phyloP scores from a whole-genome alignment of 2,329 filamentous ascomycete genomes.

The Phoma sp. region DNA sequence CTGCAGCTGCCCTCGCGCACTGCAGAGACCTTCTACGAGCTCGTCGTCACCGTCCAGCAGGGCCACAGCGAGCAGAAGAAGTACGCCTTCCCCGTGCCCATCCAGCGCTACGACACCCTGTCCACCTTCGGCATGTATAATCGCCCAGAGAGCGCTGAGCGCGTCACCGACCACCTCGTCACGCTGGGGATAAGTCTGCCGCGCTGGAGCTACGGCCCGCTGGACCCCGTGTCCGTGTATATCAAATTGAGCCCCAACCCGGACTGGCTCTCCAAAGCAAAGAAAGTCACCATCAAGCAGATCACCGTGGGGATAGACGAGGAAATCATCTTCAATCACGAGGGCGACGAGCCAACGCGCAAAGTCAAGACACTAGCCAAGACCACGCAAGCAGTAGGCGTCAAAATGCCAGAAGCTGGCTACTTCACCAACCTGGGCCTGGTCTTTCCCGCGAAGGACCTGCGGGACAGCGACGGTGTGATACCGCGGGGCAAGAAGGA shows the following conservation, averaged over 20 bases:
- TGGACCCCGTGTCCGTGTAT: slow-evolving; percentile 94
- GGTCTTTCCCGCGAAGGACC: slow-evolving; percentile 87
- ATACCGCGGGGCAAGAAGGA: slow-evolving; percentile 82
- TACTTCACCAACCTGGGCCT: slow-evolving; percentile 92
- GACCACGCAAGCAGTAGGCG: slow-evolving; percentile 78
- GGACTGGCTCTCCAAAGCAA: slow-evolving; percentile 89
- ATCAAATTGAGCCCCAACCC: slow-evolving; percentile 92
- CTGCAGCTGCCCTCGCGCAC: slow-evolving; percentile 88
- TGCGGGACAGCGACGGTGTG: slow-evolving; percentile 85
- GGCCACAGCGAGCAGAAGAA: slow-evolving; percentile 86
- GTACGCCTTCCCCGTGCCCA: slow-evolving; percentile 87
- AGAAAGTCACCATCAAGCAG: slow-evolving; percentile 89
- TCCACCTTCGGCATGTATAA: slow-evolving; percentile 99
- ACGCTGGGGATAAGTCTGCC: slow-evolving; percentile 91
- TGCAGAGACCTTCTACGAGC: slow-evolving; percentile 96
- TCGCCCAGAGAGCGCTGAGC: slow-evolving; percentile 85
- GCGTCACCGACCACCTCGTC: slow-evolving; percentile 86
- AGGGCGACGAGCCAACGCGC: slow-evolving; percentile 91
- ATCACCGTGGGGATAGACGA: slow-evolving; percentile 95
- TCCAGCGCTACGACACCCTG: slow-evolving; percentile 92
- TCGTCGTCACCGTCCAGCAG: slow-evolving; percentile 95
- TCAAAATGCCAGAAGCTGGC: slow-evolving; percentile 86
- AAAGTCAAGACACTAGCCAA: slow-evolving; percentile 88
- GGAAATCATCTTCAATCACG: slow-evolving; percentile 98
- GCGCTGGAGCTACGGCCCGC: slow-evolving; percentile 93